Conservation (phyloP, 1,284 basidiomycete species). For the Wallemia mellicola region DNA sequence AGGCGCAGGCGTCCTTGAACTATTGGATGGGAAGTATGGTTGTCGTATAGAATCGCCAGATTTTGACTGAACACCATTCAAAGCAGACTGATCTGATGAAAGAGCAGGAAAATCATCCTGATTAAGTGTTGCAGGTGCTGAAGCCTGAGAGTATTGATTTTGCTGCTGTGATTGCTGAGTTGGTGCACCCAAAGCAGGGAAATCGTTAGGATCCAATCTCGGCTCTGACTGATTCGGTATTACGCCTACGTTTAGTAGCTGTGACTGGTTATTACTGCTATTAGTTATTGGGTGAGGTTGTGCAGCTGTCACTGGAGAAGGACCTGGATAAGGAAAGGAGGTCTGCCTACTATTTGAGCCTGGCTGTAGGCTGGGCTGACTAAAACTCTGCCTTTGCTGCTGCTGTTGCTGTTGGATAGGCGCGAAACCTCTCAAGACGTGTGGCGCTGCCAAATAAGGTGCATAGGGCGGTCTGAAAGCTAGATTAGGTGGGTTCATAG, state of each 20-base stretch:
- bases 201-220: constrained; percentile 54
- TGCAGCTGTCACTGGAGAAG: not conserved
- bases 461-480: not conserved
- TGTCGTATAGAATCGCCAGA: not conserved
- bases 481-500: not conserved
- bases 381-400: not conserved
- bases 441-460: not conserved
- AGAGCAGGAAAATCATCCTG: not conserved
- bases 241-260: not conserved
- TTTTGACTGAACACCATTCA: not conserved
- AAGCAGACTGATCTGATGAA: not conserved
- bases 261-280: not conserved
- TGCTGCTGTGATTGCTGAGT: not conserved
- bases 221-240: constrained; percentile 20
- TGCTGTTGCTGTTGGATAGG: not conserved
- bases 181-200: constrained; percentile 40
- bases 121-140: constrained; percentile 1
- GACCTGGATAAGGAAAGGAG: not conserved
- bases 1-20: not conserved
- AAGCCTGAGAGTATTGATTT: constrained; percentile 1
- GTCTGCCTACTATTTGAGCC: not conserved
- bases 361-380: not conserved
- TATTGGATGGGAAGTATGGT: not conserved
- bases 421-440: not conserved
- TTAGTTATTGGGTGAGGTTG: not conserved